phyloP scores from a whole-genome alignment of 768 basidiomycete species.

The Candolleomyces eurysporus region DNA sequence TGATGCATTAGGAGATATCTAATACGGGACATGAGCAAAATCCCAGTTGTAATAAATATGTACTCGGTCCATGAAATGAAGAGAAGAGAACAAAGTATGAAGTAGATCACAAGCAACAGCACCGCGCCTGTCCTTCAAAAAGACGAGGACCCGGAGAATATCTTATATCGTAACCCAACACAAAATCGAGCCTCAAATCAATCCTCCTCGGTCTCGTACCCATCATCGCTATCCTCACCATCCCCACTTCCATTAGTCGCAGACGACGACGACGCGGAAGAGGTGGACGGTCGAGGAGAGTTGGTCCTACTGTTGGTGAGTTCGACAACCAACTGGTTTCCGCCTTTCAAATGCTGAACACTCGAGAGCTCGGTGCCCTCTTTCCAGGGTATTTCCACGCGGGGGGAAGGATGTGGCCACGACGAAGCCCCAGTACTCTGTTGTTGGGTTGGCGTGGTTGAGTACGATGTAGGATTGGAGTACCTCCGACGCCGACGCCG shows the following conservation, averaged over 20 bases:
- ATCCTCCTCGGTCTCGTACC: conserved; percentile 53
- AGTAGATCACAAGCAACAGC: not conserved
- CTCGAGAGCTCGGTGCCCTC: conserved; percentile 37
- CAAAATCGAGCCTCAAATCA: not conserved
- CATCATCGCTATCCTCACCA: conserved; percentile 45
- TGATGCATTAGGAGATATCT: no score
- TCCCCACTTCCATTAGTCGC: conserved; percentile 6
- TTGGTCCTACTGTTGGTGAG: conserved; percentile 24
- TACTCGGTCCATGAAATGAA: not conserved
- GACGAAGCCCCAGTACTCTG: conserved; percentile 73
- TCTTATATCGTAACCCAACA: no score
- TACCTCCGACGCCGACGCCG: conserved; percentile 32
- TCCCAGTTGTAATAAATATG: not conserved
- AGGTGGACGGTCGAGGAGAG: not conserved
- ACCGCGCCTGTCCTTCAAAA: no score
- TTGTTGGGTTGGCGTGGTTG: conserved; percentile 12
- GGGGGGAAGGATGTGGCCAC: conserved; percentile 69
- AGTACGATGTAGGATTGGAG: conserved; percentile 27
- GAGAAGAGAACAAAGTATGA: not conserved
- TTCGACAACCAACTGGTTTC: conserved; percentile 66
- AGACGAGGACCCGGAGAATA: no score
- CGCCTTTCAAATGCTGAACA: conserved; percentile 51
- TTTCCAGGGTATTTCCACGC: conserved; percentile 57
- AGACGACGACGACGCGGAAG: not conserved
- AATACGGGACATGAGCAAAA: not conserved